These are phyloP conservation scores for Zasmidium cellare DNA, from an alignment of 2,329 filamentous ascomycete species.

Conservation along the genomic window DNA sequence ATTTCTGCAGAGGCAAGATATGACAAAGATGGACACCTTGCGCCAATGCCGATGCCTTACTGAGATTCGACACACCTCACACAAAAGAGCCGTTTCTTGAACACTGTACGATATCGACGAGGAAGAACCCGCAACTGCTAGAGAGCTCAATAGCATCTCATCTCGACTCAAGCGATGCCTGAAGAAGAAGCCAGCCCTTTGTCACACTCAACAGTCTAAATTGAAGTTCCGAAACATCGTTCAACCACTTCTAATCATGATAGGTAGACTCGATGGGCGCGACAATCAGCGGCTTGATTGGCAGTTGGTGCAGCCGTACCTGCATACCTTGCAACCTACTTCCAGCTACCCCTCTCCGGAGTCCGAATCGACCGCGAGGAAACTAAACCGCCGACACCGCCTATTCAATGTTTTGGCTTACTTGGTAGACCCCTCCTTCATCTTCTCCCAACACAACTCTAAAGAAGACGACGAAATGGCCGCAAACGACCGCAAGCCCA, in stretches of 20 bases:
- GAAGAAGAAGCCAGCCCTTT: too few relatives aligned
- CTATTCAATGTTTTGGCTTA: too few relatives aligned
- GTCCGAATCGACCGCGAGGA: neutral
- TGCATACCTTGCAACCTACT: constrained; percentile 3
- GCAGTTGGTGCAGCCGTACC: neutral
- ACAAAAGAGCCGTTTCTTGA: too few relatives aligned
- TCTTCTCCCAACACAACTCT: neutral
- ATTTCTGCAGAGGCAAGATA: constrained; percentile 71
- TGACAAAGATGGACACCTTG: constrained; percentile 74
- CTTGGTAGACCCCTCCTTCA: too few relatives aligned
- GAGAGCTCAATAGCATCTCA: too few relatives aligned
- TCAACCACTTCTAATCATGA: too few relatives aligned
- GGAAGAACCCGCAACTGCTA: too few relatives aligned
- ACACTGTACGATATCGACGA: too few relatives aligned
- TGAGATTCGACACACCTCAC: neutral
- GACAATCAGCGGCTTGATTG: neutral
- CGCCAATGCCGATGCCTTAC: constrained; percentile 49
- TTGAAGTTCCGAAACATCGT: neutral
- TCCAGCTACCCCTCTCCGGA: constrained; percentile 16
- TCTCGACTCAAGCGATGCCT: too few relatives aligned
- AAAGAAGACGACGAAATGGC: neutral
- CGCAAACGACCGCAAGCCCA: constrained; percentile 26
- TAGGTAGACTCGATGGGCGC: neutral
- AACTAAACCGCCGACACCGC: neutral
- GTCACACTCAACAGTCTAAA: too few relatives aligned